Percentiles rank a stretch among this genome's conserved stretches.
Evolutionary conservation across 345 rosid species (phyloP).

Genomic region (Euphorbia pulcherrima): DNA sequence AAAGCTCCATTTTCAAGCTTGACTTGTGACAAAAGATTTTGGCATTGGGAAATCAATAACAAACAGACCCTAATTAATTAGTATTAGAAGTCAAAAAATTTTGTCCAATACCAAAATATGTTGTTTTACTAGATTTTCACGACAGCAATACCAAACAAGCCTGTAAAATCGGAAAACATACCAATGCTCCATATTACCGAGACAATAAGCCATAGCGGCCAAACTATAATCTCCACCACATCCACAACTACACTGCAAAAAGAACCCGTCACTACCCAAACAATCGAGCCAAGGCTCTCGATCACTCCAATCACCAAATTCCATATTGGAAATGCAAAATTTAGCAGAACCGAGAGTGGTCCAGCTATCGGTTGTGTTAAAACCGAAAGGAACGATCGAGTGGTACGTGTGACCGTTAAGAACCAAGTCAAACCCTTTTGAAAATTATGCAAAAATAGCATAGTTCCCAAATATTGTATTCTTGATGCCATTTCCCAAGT

Average conservation of each 20-base stretch:
- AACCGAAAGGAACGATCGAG: conserved; percentile 59
- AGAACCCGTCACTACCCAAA: conserved; percentile 47
- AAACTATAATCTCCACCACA: conserved; percentile 45
- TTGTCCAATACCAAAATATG: too few species aligned
- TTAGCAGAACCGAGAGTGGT: conserved; percentile 44
- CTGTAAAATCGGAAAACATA: conserved; percentile 36
- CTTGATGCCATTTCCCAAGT: conserved; percentile 97
- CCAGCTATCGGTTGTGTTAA: conserved; percentile 54
- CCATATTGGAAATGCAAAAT: conserved; percentile 64
- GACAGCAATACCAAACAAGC: too few species aligned
- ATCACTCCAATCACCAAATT: conserved; percentile 43
- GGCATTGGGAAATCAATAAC: neutral
- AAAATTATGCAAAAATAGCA: conserved; percentile 86
- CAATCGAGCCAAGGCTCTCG: conserved; percentile 45
- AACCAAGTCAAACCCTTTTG: conserved; percentile 80
- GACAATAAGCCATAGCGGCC: conserved; percentile 54
- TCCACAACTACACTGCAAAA: conserved; percentile 43
- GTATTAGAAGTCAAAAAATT: too few species aligned
- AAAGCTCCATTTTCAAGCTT: too few species aligned
- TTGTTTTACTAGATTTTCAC: too few species aligned
- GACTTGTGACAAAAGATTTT: too few species aligned
- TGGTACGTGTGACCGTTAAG: conserved; percentile 45
- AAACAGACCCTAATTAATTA: too few species aligned
- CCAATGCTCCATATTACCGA: conserved; percentile 58
- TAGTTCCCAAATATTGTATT: conserved; percentile 93